phyloP scores from a whole-genome alignment of 2,329 filamentous ascomycete species.

The Graphiopsis chlorocephala region DNA sequence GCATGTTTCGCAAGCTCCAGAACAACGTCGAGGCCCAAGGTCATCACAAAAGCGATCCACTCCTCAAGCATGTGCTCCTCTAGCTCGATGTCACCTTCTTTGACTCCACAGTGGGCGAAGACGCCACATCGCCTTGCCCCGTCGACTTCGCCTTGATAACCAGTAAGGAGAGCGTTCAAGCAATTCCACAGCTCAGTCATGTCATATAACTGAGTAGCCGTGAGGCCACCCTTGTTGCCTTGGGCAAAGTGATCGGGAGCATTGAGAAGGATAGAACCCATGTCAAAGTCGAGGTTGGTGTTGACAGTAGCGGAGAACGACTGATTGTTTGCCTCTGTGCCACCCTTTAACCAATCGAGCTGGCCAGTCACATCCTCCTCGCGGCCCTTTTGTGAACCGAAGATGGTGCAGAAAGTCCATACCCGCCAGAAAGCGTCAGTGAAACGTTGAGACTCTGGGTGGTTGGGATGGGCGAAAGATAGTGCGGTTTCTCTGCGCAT shows the following conservation, averaged over 20 bases:
- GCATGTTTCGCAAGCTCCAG: slow-evolving; percentile 49
- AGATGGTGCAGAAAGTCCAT: slow-evolving; percentile 64
- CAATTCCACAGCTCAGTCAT: slow-evolving; percentile 66
- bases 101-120: slow-evolving; percentile 49
- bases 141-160: slow-evolving; percentile 52
- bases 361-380: slow-evolving; percentile 60
- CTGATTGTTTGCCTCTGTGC: slow-evolving; percentile 49
- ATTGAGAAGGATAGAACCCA: slow-evolving; percentile 54
- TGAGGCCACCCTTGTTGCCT: slow-evolving; percentile 56
- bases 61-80: slow-evolving; percentile 58
- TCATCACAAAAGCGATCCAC: slow-evolving; percentile 60
- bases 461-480: slow-evolving; percentile 50
- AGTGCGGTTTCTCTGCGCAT: slow-evolving; percentile 56
- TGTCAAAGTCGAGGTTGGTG: slow-evolving; percentile 47
- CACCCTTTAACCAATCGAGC: slow-evolving; percentile 62
- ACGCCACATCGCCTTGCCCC: slow-evolving; percentile 57
- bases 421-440: slow-evolving; percentile 64
- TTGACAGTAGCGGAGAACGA: slow-evolving; percentile 46
- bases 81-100: slow-evolving; percentile 48
- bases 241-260: slow-evolving; percentile 57
- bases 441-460: slow-evolving; percentile 48
- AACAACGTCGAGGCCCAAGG: slow-evolving; percentile 56
- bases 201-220: slow-evolving; percentile 57
- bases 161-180: slow-evolving; percentile 54
- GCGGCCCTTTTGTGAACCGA: slow-evolving; percentile 56